Base-by-base conservation (phyloP, 352 stramenopile genomes). In the Peronosclerospora sorghi region DNA sequence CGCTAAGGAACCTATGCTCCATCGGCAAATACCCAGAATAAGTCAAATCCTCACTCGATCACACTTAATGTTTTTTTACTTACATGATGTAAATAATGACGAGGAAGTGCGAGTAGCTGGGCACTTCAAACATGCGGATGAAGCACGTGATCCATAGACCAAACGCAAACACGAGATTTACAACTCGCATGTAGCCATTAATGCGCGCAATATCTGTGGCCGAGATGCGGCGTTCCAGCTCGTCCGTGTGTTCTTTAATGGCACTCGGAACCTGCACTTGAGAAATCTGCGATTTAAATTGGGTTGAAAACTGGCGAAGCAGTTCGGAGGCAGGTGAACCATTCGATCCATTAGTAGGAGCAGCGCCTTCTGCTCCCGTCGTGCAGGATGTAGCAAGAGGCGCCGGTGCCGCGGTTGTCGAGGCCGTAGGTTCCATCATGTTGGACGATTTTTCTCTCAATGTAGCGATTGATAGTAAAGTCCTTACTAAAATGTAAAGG, bases 81-180 rank as follows among this genome's bases (percentile, higher is more conserved):
- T 63, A 88, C 75, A 88, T 85, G 56, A 88, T 71, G 69, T 88
- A 91, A 54, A 77, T 75, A 47, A 80, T 62, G 39, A 91, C 78
- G 36, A 91, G 68, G 54, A 91, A 91, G 56, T 83, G 69, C 50
- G 74, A 80, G 66, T 91, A 91, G 56, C 65, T 82, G 26, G 62
- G 59, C 35, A 76, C 65, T 21, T 70, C 54, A 46, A 84, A 91
- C 57, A 91, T 77, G 41, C 72, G 72, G 50, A 91, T 71, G 48
- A 88, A 70, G 59, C 72, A 84, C 53, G 70, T 84, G 58, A 80
- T 49, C 51, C 59, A 71, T 14, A 91, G 64, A 14, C 83, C 55
- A n/a, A 58, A 47, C 3, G 71, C 71, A 26, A 60, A 65, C 39
- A 79, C 61, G 8, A 91, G 56, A 52, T 91, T 91, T 26, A 82